Evolutionary conservation across 257 asterid genomes (phyloP).

Genomic region (Fraxinus quadrangulata): DNA sequence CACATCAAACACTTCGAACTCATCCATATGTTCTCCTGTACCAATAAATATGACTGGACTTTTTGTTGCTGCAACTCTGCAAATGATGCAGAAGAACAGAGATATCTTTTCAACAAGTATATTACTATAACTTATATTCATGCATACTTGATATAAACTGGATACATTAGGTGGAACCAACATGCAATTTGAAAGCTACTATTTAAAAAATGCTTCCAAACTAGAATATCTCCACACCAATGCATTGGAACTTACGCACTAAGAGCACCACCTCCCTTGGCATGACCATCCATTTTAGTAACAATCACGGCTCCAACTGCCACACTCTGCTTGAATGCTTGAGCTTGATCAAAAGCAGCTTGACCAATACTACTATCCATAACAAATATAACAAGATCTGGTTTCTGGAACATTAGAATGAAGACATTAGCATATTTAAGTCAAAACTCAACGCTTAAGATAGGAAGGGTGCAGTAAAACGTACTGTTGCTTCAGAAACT

Average conservation of each 20-base stretch:
- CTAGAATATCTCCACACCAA: not conserved
- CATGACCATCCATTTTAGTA: constrained; percentile 99
- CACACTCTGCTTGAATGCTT: constrained; percentile 95
- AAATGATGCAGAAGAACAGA: constrained; percentile 28
- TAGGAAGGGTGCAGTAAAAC: constrained; percentile 13
- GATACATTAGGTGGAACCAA: not conserved
- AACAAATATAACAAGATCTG: constrained; percentile 94
- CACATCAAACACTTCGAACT: constrained; percentile 92
- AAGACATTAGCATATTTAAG: constrained; percentile 11
- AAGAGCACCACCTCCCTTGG: constrained; percentile 99
- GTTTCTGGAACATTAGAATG: constrained; percentile 60
- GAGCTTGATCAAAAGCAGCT: constrained; percentile 99
- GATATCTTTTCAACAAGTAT: constrained; percentile 8
- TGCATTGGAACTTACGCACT: constrained; percentile 79
- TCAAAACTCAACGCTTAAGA: constrained; percentile 6
- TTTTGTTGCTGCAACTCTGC: constrained; percentile 95
- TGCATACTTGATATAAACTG: not conserved
- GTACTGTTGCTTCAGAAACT: constrained; percentile 93
- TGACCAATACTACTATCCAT: constrained; percentile 99
- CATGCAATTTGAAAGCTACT: constrained; percentile 19
- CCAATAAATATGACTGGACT: constrained; percentile 96
- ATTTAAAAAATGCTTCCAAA: constrained; percentile 7
- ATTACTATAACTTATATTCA: constrained; percentile 8
- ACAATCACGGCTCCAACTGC: constrained; percentile 98
- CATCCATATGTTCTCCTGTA: constrained; percentile 99